phyloP scores from a whole-genome alignment of 805 yeast genomes.

The Wickerhamomyces alni region DNA sequence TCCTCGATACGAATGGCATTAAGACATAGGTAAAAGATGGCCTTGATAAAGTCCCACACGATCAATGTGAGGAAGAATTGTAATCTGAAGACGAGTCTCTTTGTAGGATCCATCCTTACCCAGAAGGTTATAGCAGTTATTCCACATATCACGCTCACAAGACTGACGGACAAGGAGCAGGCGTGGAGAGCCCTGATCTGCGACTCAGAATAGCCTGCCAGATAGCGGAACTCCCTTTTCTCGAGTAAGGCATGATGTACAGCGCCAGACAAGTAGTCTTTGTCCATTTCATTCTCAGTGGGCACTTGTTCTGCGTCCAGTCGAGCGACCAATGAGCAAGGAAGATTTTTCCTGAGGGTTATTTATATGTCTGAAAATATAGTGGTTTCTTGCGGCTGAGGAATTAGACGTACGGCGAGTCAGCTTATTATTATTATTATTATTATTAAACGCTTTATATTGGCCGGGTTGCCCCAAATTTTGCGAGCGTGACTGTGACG shows the following conservation, averaged over 20 bases:
- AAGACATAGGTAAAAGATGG: slow-evolving; percentile 2
- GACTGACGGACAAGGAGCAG: slow-evolving; percentile 7
- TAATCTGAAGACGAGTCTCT: slow-evolving; percentile 18
- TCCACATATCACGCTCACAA: slow-evolving; percentile 13
- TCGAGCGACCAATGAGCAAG: no score
- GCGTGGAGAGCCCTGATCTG: slow-evolving; percentile 9
- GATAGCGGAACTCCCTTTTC: neutral
- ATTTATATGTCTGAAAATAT: no score
- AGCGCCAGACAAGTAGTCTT: neutral
- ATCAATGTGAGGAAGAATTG: slow-evolving; percentile 14
- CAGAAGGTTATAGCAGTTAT: slow-evolving; percentile 12
- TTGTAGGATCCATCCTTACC: slow-evolving; percentile 17
- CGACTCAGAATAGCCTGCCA: slow-evolving; percentile 1
- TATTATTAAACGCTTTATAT: no score
- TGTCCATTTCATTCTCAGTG: neutral
- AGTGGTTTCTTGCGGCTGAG: no score
- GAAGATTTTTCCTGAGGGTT: no score
- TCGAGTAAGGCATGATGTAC: neutral
- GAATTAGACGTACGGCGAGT: no score
- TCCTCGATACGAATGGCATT: slow-evolving; percentile 1
- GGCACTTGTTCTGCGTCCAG: no score
- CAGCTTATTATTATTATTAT: no score
- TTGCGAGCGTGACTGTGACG: no score
- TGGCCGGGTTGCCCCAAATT: no score
- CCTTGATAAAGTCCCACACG: slow-evolving; percentile 14